Evolutionary conservation across 441 rosid genomes (phyloP), one percentile per base, ranked within the genome.

Genomic region (Croton laevigatus): DNA sequence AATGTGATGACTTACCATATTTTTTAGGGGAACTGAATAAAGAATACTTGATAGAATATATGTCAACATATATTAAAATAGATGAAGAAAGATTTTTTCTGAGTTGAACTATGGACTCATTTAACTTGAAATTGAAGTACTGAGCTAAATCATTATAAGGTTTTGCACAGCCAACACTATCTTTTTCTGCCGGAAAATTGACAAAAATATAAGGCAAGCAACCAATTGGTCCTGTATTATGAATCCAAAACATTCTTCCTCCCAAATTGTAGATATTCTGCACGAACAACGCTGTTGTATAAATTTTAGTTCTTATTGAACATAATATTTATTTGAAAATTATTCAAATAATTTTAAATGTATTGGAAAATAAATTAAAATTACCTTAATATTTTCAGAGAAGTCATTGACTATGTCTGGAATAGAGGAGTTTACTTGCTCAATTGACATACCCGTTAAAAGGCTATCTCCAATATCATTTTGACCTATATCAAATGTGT

Each of bases 181-280:
- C 87, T 54, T 68, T 68, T 68, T 67, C 73, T 1, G 68, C 69
- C 2, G 80, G 69, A 62, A 76, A 78, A 27, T 46, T 70, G 17
- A 55, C 67, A 32, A 76, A 37, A 32, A 81, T 61, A 8, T 79
- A 83, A 8, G 82, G 62, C 22, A 80, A 71, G 46, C 87, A 81
- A 5, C 87, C 85, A 22, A 83, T 65, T 5, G 84, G 89, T 22
- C 83, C 87, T 0, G 83, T 83, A 69, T 81, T 85, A 40, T 78
- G 87, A 20, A 85, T 74, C 85, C 83, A 85, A 65, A 83, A 85
- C 34, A 82, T 71, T 37, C 88, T 73, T 0, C 57, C 88, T 61
- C 85, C 85, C 44, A 62, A 57, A 4, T 54, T 44, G 77, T 81
- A 82, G 13, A 79, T 49, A 37, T 61, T 59, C 86, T 85, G 83